Base-by-base conservation (phyloP, 805 yeast species). In the Metschnikowia baotianmanensis region DNA sequence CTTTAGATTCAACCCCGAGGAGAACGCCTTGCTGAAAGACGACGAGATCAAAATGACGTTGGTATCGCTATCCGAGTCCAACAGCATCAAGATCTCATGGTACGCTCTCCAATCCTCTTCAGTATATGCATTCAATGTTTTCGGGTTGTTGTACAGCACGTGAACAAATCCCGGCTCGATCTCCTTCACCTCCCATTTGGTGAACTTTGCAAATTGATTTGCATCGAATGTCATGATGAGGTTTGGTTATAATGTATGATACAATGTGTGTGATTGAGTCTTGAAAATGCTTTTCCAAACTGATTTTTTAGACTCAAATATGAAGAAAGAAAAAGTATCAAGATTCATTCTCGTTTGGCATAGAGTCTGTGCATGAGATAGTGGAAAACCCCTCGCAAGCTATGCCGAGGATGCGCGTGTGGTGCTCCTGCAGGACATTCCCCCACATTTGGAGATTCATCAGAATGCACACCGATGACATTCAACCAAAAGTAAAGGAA, bases 1-100 rank as follows among this genome's bases (percentile, higher is more conserved):
- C 47, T 71, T 69, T 53, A 85, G 57, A 55, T 86, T 83, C 47
- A 85, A 67, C 0, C 95, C 95, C 4, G 86, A 69, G 20, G 80
- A 67, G 53, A 86, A 81, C 2, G 82, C 69, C 18, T 61, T 61
- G 7, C 83, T 83, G 2, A 56, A 64, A 0, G 82, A 80, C 1
- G 80, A 72, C 1, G 85, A 64, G 6, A 86, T 70, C 29, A 70
- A 48, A 22, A 83, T 75, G 7, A 72, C 77, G 18, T 76, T 73
- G 19, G 80, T 72, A 1, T 61, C 62, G 3, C 71, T 59, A 34
- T 69, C 72, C 4, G 47, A 36, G 34, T 75, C 78, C 18, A 85
- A 63, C 30, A 51, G 47, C 15, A 58, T 52, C 43, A 85, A 67
- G 7, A 82, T 61, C 4, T 60, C 63, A 34, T 71, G 64, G 55